These are phyloP conservation scores for Prunus armeniaca DNA, from an alignment of 306 rosid species.

Conservation along the genomic window DNA sequence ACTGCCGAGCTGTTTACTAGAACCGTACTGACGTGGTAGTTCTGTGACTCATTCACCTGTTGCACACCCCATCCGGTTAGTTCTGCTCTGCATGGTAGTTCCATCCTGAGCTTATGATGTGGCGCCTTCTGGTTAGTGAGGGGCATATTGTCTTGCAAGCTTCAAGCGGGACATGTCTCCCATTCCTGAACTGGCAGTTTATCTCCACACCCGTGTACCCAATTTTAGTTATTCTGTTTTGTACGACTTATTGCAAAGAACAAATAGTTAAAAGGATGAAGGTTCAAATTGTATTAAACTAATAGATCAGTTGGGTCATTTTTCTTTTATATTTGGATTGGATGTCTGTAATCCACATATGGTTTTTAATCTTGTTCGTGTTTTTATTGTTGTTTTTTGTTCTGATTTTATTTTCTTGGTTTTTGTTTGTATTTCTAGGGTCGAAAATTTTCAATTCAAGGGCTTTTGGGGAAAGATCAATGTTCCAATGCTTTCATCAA, in stretches of 20 bases:
- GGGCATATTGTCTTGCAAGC: background rate
- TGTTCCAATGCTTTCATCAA: conserved; percentile 59
- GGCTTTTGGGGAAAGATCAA: conserved; percentile 75
- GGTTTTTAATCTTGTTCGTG: background rate
- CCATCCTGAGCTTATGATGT: too few species aligned
- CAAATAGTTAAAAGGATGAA: background rate
- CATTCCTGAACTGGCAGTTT: background rate
- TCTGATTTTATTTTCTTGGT: conserved; percentile 2
- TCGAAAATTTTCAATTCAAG: conserved; percentile 84
- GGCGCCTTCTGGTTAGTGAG: too few species aligned
- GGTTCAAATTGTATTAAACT: background rate
- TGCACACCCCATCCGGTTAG: too few species aligned
- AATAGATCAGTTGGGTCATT: background rate
- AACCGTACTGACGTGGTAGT: too few species aligned
- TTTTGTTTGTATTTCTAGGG: conserved; percentile 52
- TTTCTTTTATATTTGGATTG: background rate
- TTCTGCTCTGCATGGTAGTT: too few species aligned
- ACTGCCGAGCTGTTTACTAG: too few species aligned
- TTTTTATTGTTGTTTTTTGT: background rate
- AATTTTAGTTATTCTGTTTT: background rate
- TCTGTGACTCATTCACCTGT: too few species aligned
- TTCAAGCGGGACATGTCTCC: background rate
- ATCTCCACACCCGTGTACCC: background rate
- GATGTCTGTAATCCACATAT: background rate
- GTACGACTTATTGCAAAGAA: background rate